These are phyloP conservation scores for Cucurbita argyrosperma DNA, from an alignment of 306 rosid genomes.

Conservation along the genomic window DNA sequence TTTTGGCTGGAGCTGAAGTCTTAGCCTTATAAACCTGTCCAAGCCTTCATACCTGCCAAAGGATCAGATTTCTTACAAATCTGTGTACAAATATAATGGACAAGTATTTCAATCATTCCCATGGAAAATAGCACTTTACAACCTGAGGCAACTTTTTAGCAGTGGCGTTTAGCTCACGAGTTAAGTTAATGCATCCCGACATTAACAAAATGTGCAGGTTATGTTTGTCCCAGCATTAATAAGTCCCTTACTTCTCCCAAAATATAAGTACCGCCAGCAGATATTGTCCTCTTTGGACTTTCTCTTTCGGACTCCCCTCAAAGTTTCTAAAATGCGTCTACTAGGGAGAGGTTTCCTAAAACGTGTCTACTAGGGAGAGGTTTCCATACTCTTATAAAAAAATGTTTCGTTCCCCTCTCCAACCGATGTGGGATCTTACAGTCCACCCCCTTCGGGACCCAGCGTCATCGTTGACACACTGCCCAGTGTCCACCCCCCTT, in stretches of 20 bases:
- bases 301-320: too few species aligned
- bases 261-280: neutral
- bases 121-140: neutral
- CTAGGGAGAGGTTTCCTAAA: too few species aligned
- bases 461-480: too few species aligned
- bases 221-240: neutral
- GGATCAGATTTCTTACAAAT: neutral
- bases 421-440: too few species aligned
- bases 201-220: neutral
- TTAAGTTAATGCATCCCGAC: neutral
- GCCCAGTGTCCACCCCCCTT: too few species aligned
- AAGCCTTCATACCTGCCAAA: slow-evolving; percentile 67
- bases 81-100: neutral
- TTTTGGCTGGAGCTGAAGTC: slow-evolving; percentile 46
- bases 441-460: too few species aligned
- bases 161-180: neutral
- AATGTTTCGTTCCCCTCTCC: too few species aligned
- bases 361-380: too few species aligned
- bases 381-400: too few species aligned
- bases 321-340: too few species aligned
- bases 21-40: slow-evolving; percentile 49
- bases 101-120: neutral
- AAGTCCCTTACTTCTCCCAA: neutral
- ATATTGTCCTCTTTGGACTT: too few species aligned
- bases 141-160: neutral